These are phyloP conservation scores for Somion occarium DNA, from an alignment of 1,284 basidiomycete genomes.

Conservation along the genomic window DNA sequence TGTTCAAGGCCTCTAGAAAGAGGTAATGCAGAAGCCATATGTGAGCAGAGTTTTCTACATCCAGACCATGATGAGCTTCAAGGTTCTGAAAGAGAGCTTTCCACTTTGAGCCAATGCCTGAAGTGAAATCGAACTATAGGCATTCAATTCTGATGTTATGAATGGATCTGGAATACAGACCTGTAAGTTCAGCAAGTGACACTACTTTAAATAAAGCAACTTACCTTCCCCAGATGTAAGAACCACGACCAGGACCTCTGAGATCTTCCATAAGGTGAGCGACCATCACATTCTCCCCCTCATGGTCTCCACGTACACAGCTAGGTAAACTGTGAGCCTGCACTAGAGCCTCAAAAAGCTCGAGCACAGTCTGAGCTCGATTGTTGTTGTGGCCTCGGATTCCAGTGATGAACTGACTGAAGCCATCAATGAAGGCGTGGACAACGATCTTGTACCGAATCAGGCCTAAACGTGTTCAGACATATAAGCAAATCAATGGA, in stretches of 20 bases:
- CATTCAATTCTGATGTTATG: slow-evolving; percentile 19
- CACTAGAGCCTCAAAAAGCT: slow-evolving; percentile 16
- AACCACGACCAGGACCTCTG: slow-evolving; percentile 22
- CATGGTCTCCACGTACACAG: slow-evolving; percentile 25
- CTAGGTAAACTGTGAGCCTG: slow-evolving; percentile 17
- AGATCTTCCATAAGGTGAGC: slow-evolving; percentile 24
- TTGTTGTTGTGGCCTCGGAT: slow-evolving; percentile 23
- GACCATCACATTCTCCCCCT: slow-evolving; percentile 24
- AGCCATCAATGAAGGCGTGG: slow-evolving; percentile 36
- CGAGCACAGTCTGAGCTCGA: slow-evolving; percentile 14
- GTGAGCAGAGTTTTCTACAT: slow-evolving; percentile 14
- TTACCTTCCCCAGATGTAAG: slow-evolving; percentile 35
- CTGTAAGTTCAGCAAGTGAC: neutral
- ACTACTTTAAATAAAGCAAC: neutral
- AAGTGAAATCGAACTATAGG: slow-evolving; percentile 35
- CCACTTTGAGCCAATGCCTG: slow-evolving; percentile 25
- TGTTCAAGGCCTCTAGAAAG: slow-evolving; percentile 15
- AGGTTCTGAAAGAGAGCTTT: slow-evolving; percentile 27
- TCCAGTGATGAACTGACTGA: slow-evolving; percentile 26
- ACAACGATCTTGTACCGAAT: slow-evolving; percentile 32
- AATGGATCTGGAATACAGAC: slow-evolving; percentile 13
- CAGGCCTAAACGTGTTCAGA: slow-evolving; percentile 12
- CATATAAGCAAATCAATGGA: neutral
- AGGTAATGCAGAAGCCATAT: slow-evolving; percentile 25
- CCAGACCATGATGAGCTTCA: slow-evolving; percentile 18